Conservation (phyloP, 768 basidiomycete species). For the Tricholoma furcatifolium region DNA sequence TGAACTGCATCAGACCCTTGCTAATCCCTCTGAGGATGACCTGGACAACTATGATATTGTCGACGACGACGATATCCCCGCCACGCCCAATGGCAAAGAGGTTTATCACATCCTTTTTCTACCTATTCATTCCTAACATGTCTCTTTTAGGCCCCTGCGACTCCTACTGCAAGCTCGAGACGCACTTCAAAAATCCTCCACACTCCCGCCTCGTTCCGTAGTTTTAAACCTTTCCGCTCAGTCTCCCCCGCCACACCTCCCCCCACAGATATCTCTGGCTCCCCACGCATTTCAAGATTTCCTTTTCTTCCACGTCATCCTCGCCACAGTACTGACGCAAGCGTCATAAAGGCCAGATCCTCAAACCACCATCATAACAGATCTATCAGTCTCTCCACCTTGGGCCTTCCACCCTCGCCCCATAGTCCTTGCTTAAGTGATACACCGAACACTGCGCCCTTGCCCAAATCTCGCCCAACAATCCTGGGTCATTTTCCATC, state of each 20-base stretch:
- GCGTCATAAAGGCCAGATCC: constrained; percentile 18
- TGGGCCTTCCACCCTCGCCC: constrained; percentile 22
- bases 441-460: constrained; percentile 15
- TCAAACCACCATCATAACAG: constrained; percentile 40
- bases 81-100: constrained; percentile 17
- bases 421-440: constrained; percentile 1
- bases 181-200: constrained; percentile 35
- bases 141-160: constrained; percentile 28
- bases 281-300: constrained; percentile 38
- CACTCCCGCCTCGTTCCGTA: constrained; percentile 37
- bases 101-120: constrained; percentile 4
- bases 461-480: constrained; percentile 61
- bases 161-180: constrained; percentile 31
- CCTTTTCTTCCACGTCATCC: constrained; percentile 44
- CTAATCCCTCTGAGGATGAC: constrained; percentile 24
- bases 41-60: constrained; percentile 48
- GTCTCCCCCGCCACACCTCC: constrained; percentile 37
- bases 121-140: constrained; percentile 1
- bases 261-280: constrained; percentile 26
- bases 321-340: constrained; percentile 31
- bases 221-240: constrained; percentile 44
- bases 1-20: constrained; percentile 36
- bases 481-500: constrained; percentile 64
- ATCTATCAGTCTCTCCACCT: constrained; percentile 49
- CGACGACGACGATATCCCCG: constrained; percentile 50